phyloP scores from a whole-genome alignment of 768 basidiomycete genomes.

The Tylopilus felleus region DNA sequence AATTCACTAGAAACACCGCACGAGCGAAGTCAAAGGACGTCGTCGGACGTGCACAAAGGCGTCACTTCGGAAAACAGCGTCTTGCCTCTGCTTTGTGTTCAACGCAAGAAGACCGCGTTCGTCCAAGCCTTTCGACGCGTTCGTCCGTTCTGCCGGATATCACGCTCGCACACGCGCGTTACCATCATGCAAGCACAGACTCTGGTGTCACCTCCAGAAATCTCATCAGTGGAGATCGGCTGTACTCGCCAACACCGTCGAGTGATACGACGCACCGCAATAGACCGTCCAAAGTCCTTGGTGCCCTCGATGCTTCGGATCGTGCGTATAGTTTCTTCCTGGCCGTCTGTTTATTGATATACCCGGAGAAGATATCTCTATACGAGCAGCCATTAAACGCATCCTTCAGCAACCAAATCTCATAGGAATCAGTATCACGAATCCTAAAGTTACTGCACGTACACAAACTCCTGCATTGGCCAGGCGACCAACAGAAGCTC shows the following conservation, averaged over 20 bases:
- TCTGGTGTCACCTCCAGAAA: not conserved
- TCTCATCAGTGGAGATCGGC: constrained; percentile 2
- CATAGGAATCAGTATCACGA: constrained; percentile 15
- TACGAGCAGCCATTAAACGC: constrained; percentile 30
- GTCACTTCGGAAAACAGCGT: constrained; percentile 58
- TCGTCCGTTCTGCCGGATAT: constrained; percentile 21
- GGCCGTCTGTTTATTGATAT: constrained; percentile 5
- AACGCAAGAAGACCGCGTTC: constrained; percentile 9
- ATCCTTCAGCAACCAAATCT: constrained; percentile 27
- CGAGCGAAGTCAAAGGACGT: constrained; percentile 57
- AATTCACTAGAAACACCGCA: constrained; percentile 49
- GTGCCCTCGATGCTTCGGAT: constrained; percentile 24
- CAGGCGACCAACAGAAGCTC: not conserved
- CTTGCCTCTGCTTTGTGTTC: constrained; percentile 44
- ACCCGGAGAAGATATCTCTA: constrained; percentile 20
- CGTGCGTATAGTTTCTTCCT: constrained; percentile 19
- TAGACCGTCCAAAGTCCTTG: constrained; percentile 24
- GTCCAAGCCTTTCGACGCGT: not conserved
- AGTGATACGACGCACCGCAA: constrained; percentile 5
- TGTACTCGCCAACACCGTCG: not conserved
- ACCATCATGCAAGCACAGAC: not conserved
- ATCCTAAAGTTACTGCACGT: not conserved
- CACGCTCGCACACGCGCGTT: constrained; percentile 26
- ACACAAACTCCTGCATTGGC: not conserved
- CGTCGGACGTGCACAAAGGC: constrained; percentile 51